Base-by-base conservation (phyloP, 208 protist species). In the Acanthamoeba lenticulata region DNA sequence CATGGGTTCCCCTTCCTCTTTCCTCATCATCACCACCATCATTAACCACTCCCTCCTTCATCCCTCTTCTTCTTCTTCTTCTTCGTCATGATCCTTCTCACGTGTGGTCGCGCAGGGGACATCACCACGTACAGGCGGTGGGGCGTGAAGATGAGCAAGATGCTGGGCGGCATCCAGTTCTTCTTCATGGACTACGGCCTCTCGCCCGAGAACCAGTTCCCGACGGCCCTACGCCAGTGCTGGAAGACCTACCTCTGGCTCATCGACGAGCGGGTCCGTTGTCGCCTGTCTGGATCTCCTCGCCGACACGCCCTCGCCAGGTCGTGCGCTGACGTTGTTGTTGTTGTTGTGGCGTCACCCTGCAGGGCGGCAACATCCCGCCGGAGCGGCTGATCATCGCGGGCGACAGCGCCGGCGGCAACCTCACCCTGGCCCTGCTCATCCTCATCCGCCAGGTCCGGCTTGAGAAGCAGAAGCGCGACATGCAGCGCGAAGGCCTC, bases 191-290 rank as follows among this genome's bases (percentile, higher is more conserved):
- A 74, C 65, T 74, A 74, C 36, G 65, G 65, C n/a, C n/a, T 34
- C 5, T 74, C 65, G 1, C 65, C 65, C 65, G 65, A 74, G 29
- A 36, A 74, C 36, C 29, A 74, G 36, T 74, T 74, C 65, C 65
- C 65, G 15, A 74, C 29, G 1, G 65, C 65, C 29, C 65, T 74
- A 15, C 65, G 65, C n/a, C 65, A 74, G 65, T 74, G 65, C n/a
- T 74, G 65, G 65, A 74, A 74, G 65, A 74, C 65, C 3, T 74
- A 74, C 65, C 65, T 74, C 32, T 74, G 65, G 65, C 65, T 74
- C n/a, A 74, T 40, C 29, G 36, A 40, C 36, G 65, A 74, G 19
- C 0, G 38, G 65, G 65, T 74, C 52, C 52, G 19, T 19, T 21
- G 9, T 57, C 17, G 21, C 15, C 52, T n/a, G n/a, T n/a, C n/a